Conservation (phyloP, 805 yeast genomes). For the Wickerhamiella vanderwaltii region DNA sequence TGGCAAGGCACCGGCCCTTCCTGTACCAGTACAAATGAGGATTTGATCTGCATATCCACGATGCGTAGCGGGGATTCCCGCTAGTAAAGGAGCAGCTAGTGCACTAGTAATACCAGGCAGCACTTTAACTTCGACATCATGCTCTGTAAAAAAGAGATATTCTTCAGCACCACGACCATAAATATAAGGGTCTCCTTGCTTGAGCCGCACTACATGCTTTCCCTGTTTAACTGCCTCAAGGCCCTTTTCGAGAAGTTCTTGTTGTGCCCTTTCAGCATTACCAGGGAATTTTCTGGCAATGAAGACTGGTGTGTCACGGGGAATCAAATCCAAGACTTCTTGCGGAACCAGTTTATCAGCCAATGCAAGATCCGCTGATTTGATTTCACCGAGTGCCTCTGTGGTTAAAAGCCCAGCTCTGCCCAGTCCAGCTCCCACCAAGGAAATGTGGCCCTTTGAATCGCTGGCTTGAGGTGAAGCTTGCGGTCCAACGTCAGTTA, state of each 20-base stretch:
- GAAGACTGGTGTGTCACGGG: slow-evolving; percentile 57
- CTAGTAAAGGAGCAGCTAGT: slow-evolving; percentile 69
- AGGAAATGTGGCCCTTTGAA: slow-evolving; percentile 46
- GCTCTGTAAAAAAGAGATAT: slow-evolving; percentile 47
- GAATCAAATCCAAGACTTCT: slow-evolving; percentile 72
- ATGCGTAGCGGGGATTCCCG: slow-evolving; percentile 83
- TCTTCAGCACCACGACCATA: slow-evolving; percentile 98
- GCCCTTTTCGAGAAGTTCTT: slow-evolving; percentile 67
- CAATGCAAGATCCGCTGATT: slow-evolving; percentile 67
- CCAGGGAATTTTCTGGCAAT: slow-evolving; percentile 95
- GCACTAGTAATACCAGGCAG: slow-evolving; percentile 87
- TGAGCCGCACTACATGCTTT: slow-evolving; percentile 69
- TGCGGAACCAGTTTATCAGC: slow-evolving; percentile 92
- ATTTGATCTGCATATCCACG: slow-evolving; percentile 88
- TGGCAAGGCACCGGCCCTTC: slow-evolving; percentile 75
- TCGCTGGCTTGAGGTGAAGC: slow-evolving; percentile 7
- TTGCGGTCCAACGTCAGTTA: slow-evolving; percentile 31
- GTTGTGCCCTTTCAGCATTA: slow-evolving; percentile 87
- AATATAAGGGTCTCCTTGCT: slow-evolving; percentile 95
- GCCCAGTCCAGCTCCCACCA: slow-evolving; percentile 96
- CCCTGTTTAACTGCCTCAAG: slow-evolving; percentile 53
- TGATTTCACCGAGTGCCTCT: slow-evolving; percentile 73
- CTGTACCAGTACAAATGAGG: slow-evolving; percentile 87
- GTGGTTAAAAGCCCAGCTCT: slow-evolving; percentile 66
- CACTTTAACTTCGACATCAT: slow-evolving; percentile 63